Evolutionary conservation across 2,329 filamentous ascomycete genomes (phyloP), one percentile per base, ranked within the genome.

Genomic region (Phaeoacremonium minimum): DNA sequence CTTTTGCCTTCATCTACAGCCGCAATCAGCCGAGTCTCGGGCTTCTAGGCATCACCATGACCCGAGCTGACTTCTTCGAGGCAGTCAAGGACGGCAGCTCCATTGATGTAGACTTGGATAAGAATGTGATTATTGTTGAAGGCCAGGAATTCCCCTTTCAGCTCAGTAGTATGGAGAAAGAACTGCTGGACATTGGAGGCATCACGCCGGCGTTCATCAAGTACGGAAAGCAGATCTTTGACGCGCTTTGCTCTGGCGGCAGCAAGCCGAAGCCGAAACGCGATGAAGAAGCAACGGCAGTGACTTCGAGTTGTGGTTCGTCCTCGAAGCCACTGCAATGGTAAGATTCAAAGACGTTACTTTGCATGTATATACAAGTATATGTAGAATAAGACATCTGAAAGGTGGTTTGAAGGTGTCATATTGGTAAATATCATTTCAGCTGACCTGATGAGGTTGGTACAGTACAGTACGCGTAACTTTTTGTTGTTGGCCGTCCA

Each of bases 1-100:
- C 81, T 61, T 90, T 95, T 51, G 80, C 83, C 37, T 93, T 88
- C 63, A 94, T 91, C 56, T 95, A 93, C 56, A 73, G 70, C 50
- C 68, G 87, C 4, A 89, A 88, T 63, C 35, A 65, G 51, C 63
- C 67, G 0, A 66, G 53, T 22, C 46, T 71, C 0, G 67, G 68
- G 1, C 55, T 71, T 1, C 42, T 71, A 13, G 65, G 65, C 0
- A 64, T 71, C 32, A 53, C 49, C 3, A 56, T 72, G 11, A 34
- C 40, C 0, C 58, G 70, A 35, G 52, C 57, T 7, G 43, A 31
- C 1, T 69, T 71, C 43, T 68, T 58, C 37, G 51, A 58, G 4
- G 43, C 49, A 1, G 61, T 55, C 1, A 29, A 37, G 13, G 57
- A 67, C 30, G 60, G 62, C 1, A 36, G 36, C 1, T 49, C 53